A percentile compares a stretch with the other conserved stretches of the same genome.
Conservation (phyloP, 2,329 filamentous ascomycete species). For the Phialocephala sp. region DNA sequence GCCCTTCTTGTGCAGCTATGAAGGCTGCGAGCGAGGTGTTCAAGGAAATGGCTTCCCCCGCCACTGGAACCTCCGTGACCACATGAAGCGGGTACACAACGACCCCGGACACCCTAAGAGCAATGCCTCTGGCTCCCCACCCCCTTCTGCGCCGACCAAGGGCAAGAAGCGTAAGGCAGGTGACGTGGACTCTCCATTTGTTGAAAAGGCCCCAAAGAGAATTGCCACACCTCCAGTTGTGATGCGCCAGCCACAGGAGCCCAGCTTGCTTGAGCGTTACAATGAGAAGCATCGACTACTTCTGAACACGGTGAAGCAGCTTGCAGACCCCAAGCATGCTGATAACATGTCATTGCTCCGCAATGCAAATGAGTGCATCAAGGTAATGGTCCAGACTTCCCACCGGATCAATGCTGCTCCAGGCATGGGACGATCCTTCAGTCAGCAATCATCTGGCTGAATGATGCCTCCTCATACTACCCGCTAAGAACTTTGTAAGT, state of each 20-base stretch:
- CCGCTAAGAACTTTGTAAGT: conserved; percentile 32
- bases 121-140: conserved; percentile 37
- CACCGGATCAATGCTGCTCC: conserved; percentile 36
- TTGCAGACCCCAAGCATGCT: conserved; percentile 37
- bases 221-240: conserved; percentile 35
- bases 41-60: conserved; percentile 89
- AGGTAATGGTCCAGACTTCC: conserved; percentile 40
- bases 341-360: conserved; percentile 37
- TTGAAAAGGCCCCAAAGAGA: conserved; percentile 38
- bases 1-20: conserved; percentile 86
- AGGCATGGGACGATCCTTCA: conserved; percentile 26
- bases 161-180: conserved; percentile 42
- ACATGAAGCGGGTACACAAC: conserved; percentile 94
- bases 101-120: conserved; percentile 39
- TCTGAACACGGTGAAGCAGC: conserved; percentile 36
- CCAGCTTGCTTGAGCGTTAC: conserved; percentile 39
- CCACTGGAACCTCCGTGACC: conserved; percentile 94
- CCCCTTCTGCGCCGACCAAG: conserved; percentile 32
- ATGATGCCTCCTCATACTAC: conserved; percentile 12
- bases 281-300: conserved; percentile 38
- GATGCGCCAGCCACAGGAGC: conserved; percentile 35
- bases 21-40: conserved; percentile 83
- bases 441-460: conserved; percentile 38
- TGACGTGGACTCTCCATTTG: conserved; percentile 31
- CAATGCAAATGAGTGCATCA: conserved; percentile 38